A percentile compares a stretch with the other conserved stretches of the same genome.
phyloP scores from a whole-genome alignment of 306 rosid genomes.

The Begonia fuchsioides region DNA sequence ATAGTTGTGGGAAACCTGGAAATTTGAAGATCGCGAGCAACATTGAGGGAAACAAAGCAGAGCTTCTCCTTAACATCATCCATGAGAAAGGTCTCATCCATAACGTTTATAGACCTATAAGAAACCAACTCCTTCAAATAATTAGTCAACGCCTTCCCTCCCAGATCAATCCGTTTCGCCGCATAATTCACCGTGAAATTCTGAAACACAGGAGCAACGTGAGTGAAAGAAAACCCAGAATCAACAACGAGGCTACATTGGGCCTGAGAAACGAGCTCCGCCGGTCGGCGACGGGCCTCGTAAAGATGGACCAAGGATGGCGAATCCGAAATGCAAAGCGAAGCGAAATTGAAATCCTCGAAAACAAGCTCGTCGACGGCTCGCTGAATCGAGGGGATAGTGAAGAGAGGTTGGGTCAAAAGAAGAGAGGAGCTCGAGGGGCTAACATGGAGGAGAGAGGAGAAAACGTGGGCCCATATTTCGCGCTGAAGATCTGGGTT shows the following conservation, averaged over 20 bases:
- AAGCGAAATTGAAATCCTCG: slow-evolving; percentile 68
- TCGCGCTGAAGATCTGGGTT: slow-evolving; percentile 91
- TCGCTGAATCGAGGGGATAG: slow-evolving; percentile 73
- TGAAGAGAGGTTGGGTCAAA: slow-evolving; percentile 74
- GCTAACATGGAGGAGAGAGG: slow-evolving; percentile 41
- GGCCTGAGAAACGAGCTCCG: slow-evolving; percentile 44
- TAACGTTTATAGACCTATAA: slow-evolving; percentile 63
- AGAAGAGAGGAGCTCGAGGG: slow-evolving; percentile 63
- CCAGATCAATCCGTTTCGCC: slow-evolving; percentile 65
- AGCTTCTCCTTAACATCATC: slow-evolving; percentile 92
- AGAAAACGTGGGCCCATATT: slow-evolving; percentile 80
- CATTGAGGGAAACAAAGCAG: slow-evolving; percentile 73
- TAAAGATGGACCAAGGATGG: slow-evolving; percentile 72
- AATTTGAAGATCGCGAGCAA: slow-evolving; percentile 44
- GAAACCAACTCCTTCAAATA: slow-evolving; percentile 82
- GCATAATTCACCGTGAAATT: slow-evolving; percentile 67
- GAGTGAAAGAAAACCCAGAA: slow-evolving; percentile 85
- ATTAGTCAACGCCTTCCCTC: slow-evolving; percentile 85
- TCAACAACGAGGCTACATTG: slow-evolving; percentile 89
- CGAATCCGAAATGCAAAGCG: slow-evolving; percentile 55
- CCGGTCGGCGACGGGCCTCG: slow-evolving; percentile 58
- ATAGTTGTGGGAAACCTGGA: slow-evolving; percentile 27
- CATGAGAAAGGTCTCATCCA: slow-evolving; percentile 81
- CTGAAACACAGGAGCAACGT: slow-evolving; percentile 78
- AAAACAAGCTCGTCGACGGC: slow-evolving; percentile 72